phyloP scores from a whole-genome alignment of 1,284 basidiomycete genomes.

The Xerocomus cyaneibrunnescens region DNA sequence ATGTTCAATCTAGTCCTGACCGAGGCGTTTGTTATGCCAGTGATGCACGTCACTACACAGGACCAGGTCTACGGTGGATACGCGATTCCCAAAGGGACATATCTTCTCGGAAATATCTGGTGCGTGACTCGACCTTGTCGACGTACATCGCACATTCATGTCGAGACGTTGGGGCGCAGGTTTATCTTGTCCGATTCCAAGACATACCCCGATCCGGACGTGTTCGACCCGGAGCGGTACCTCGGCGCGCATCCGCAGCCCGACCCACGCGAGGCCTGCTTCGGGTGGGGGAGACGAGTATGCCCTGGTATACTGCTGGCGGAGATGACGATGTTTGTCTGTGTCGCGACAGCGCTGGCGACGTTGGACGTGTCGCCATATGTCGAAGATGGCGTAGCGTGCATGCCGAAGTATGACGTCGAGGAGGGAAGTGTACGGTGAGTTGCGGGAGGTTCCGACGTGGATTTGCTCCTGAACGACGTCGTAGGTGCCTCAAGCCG shows the following conservation, averaged over 20 bases:
- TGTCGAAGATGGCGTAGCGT: too few relatives aligned
- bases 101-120: slow-evolving; percentile 24
- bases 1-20: not conserved
- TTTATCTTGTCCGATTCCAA: not conserved
- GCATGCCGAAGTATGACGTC: too few relatives aligned
- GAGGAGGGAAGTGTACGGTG: slow-evolving; percentile 8
- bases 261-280: too few relatives aligned
- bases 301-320: too few relatives aligned
- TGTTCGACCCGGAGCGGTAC: too few relatives aligned
- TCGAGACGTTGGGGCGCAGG: slow-evolving; percentile 3
- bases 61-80: slow-evolving; percentile 38
- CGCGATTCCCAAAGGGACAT: slow-evolving; percentile 39
- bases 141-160: not conserved
- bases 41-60: slow-evolving; percentile 33
- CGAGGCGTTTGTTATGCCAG: slow-evolving; percentile 35
- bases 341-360: too few relatives aligned
- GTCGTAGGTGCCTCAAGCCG: slow-evolving; percentile 8
- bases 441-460: not conserved
- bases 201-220: too few relatives aligned
- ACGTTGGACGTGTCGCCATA: too few relatives aligned
- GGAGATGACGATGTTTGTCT: too few relatives aligned
- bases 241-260: too few relatives aligned
- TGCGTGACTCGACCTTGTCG: slow-evolving; percentile 2
- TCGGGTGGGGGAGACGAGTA: too few relatives aligned
- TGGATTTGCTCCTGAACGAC: not conserved